Conservation (phyloP, 2,329 filamentous ascomycete species). For the Lecanosticta acicola region DNA sequence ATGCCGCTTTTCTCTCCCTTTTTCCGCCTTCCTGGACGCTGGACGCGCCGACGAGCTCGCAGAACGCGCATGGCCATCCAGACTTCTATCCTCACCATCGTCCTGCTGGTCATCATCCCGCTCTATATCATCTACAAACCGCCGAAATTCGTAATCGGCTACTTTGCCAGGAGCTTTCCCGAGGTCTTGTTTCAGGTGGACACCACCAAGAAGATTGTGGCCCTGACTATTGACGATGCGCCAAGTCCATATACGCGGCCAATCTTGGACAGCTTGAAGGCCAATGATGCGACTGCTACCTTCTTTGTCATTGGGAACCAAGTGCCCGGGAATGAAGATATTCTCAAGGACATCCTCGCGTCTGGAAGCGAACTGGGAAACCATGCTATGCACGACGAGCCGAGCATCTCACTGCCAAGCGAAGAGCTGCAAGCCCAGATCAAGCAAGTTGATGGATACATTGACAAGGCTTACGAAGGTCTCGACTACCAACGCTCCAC, state of each 20-base stretch:
- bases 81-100: slow-evolving; percentile 18
- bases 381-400: slow-evolving; percentile 84
- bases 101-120: slow-evolving; percentile 32
- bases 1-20: slow-evolving; percentile 32
- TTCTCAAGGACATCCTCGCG: slow-evolving; percentile 49
- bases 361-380: slow-evolving; percentile 64
- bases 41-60: slow-evolving; percentile 27
- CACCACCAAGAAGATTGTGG: slow-evolving; percentile 60
- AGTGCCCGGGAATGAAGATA: slow-evolving; percentile 49
- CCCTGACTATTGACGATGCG: slow-evolving; percentile 81
- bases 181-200: slow-evolving; percentile 71
- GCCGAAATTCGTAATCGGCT: slow-evolving; percentile 62
- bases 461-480: slow-evolving; percentile 52
- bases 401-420: slow-evolving; percentile 57
- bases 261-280: slow-evolving; percentile 62
- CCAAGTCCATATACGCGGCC: slow-evolving; percentile 66
- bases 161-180: slow-evolving; percentile 66
- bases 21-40: slow-evolving; percentile 31
- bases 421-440: slow-evolving; percentile 60
- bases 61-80: slow-evolving; percentile 29
- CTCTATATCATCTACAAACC: slow-evolving; percentile 78
- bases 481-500: slow-evolving; percentile 41
- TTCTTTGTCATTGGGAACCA: slow-evolving; percentile 87
- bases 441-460: slow-evolving; percentile 54
- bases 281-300: slow-evolving; percentile 65